A percentile compares a stretch with the other conserved stretches of the same genome.
phyloP scores from a whole-genome alignment of 768 basidiomycete species.

The Boletus huronensis region DNA sequence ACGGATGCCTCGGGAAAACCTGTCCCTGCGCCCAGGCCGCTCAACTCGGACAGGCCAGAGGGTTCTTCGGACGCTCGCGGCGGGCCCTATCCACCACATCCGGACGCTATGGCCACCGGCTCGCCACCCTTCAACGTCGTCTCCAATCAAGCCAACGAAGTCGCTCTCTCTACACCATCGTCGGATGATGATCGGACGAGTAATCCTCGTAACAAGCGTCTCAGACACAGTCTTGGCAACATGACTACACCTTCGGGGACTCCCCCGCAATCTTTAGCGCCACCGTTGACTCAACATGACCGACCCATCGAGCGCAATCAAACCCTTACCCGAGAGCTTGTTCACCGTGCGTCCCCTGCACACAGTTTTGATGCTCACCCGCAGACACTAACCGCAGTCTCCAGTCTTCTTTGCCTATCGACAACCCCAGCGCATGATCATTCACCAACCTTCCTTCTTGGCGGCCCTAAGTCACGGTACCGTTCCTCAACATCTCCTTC shows the following conservation, averaged over 20 bases:
- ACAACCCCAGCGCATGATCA: conserved; percentile 70
- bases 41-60: conserved; percentile 40
- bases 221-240: conserved; percentile 40
- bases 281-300: conserved; percentile 34
- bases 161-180: conserved; percentile 16
- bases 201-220: conserved; percentile 48
- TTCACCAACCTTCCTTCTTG: conserved; percentile 78
- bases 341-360: conserved; percentile 52
- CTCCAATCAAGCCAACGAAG: conserved; percentile 12
- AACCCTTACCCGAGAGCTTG: conserved; percentile 65
- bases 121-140: conserved; percentile 14
- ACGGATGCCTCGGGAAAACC: conserved; percentile 74
- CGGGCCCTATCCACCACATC: conserved; percentile 13
- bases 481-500: conserved; percentile 67
- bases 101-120: conserved; percentile 10
- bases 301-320: conserved; percentile 54
- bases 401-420: conserved; percentile 81
- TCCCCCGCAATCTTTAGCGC: conserved; percentile 36
- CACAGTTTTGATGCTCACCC: not conserved
- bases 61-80: conserved; percentile 25
- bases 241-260: conserved; percentile 33
- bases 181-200: conserved; percentile 41
- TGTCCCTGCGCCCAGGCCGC: conserved; percentile 67
- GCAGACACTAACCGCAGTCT: conserved; percentile 1
- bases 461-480: conserved; percentile 60